These are phyloP conservation scores for Pleodorina starrii DNA, from an alignment of 139 green algal genomes.

Conservation along the genomic window DNA sequence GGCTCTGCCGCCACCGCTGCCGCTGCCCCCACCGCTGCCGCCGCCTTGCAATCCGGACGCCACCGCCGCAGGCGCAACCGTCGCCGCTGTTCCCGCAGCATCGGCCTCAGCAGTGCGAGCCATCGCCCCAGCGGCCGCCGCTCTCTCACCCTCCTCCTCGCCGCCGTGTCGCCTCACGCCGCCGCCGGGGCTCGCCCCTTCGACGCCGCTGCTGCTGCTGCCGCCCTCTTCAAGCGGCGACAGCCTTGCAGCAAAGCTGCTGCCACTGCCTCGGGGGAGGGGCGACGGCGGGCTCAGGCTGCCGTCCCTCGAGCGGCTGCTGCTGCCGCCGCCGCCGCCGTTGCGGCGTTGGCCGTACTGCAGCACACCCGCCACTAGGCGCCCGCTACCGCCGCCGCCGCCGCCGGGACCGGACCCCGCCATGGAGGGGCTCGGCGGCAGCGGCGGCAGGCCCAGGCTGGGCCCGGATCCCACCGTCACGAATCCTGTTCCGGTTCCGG, in stretches of 20 bases:
- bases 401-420: background rate
- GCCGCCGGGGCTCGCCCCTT: background rate
- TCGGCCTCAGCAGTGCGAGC: no score
- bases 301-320: background rate
- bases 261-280: background rate
- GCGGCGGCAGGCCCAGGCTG: slow-evolving; percentile 6
- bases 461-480: background rate
- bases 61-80: background rate
- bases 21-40: background rate
- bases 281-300: background rate
- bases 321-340: slow-evolving; percentile 8
- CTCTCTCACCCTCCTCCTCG: no score
- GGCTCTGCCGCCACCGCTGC: background rate
- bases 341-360: background rate
- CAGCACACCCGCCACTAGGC: background rate
- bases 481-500: background rate
- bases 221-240: background rate
- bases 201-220: background rate
- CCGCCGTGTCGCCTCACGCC: background rate
- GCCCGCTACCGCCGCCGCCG: background rate
- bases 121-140: no score
- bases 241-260: background rate
- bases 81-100: no score
- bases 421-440: background rate
- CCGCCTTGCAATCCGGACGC: background rate